phyloP scores from a whole-genome alignment of 345 rosid genomes.

The Ceriops decandra region DNA sequence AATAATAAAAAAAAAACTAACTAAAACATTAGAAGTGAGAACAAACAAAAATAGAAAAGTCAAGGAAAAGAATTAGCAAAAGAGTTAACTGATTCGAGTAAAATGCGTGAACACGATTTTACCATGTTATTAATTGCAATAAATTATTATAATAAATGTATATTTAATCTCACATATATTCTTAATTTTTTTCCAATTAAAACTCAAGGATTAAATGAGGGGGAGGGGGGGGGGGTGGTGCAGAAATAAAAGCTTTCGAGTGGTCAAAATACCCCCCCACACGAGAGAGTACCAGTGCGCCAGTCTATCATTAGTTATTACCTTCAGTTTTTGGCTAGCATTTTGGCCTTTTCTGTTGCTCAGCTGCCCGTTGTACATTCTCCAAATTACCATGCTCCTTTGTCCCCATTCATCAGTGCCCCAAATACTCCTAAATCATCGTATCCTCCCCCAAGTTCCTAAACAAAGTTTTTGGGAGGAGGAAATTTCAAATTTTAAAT shows the following conservation, averaged over 20 bases:
- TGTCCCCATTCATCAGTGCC: not conserved
- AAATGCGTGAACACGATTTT: too few relatives aligned
- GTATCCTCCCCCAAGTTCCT: too few relatives aligned
- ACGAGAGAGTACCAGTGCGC: slow-evolving; percentile 9
- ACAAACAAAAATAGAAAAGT: slow-evolving; percentile 5
- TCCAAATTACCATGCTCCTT: not conserved
- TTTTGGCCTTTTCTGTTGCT: slow-evolving; percentile 5
- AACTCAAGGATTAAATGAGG: not conserved
- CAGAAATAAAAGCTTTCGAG: slow-evolving; percentile 13
- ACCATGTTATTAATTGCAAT: too few relatives aligned
- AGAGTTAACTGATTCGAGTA: too few relatives aligned
- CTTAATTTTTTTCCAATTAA: too few relatives aligned
- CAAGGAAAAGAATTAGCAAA: slow-evolving; percentile 2
- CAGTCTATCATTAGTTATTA: slow-evolving; percentile 22
- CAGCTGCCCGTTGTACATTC: too few relatives aligned
- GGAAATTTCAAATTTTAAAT: too few relatives aligned
- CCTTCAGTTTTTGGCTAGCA: slow-evolving; percentile 10
- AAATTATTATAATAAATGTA: too few relatives aligned
- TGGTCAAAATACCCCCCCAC: slow-evolving; percentile 32
- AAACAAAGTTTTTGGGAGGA: too few relatives aligned
- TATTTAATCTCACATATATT: too few relatives aligned
- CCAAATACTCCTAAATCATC: not conserved
- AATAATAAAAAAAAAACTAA: not conserved
- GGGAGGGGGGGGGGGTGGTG: not conserved
- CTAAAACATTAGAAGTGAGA: not conserved